Percentiles rank a stretch among this genome's conserved stretches.
phyloP scores from a whole-genome alignment of 768 basidiomycete species.

The Mycena belliarum region DNA sequence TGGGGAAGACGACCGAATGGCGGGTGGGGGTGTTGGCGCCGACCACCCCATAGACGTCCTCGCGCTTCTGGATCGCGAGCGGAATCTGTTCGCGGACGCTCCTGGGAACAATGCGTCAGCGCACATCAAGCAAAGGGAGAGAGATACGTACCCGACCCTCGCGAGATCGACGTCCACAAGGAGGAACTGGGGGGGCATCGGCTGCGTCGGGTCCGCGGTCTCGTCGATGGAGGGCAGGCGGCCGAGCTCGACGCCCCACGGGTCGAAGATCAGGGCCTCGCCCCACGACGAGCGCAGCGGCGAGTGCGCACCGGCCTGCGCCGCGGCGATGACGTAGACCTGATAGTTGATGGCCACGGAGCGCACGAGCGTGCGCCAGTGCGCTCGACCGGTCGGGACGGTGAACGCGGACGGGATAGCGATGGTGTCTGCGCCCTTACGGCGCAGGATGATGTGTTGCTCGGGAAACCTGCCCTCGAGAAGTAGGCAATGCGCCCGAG shows the following conservation, averaged over 20 bases:
- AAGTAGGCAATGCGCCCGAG: neutral
- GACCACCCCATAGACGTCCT: slow-evolving; percentile 20
- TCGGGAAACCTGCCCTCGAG: slow-evolving; percentile 20
- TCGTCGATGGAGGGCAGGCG: slow-evolving; percentile 23
- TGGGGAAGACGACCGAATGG: neutral
- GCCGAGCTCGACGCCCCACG: slow-evolving; percentile 21
- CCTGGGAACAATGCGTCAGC: neutral
- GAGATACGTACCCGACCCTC: slow-evolving; percentile 9
- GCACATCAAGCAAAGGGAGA: no score
- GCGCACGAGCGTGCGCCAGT: slow-evolving; percentile 22
- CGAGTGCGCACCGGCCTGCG: slow-evolving; percentile 22
- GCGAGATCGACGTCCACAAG: slow-evolving; percentile 18
- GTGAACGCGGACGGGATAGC: slow-evolving; percentile 22
- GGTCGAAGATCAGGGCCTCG: slow-evolving; percentile 22
- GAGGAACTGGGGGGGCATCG: slow-evolving; percentile 19
- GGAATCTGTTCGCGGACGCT: slow-evolving; percentile 23
- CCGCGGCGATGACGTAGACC: slow-evolving; percentile 22
- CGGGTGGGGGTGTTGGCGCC: neutral
- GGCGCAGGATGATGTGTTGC: slow-evolving; percentile 21
- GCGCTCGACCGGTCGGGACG: slow-evolving; percentile 19
- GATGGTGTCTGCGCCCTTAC: slow-evolving; percentile 19
- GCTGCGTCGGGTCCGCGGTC: slow-evolving; percentile 9
- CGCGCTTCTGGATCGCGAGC: slow-evolving; percentile 20
- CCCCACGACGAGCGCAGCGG: slow-evolving; percentile 19
- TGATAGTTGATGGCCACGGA: slow-evolving; percentile 20